phyloP scores from a whole-genome alignment of 306 rosid genomes.

The Cicer chorassanicum region DNA sequence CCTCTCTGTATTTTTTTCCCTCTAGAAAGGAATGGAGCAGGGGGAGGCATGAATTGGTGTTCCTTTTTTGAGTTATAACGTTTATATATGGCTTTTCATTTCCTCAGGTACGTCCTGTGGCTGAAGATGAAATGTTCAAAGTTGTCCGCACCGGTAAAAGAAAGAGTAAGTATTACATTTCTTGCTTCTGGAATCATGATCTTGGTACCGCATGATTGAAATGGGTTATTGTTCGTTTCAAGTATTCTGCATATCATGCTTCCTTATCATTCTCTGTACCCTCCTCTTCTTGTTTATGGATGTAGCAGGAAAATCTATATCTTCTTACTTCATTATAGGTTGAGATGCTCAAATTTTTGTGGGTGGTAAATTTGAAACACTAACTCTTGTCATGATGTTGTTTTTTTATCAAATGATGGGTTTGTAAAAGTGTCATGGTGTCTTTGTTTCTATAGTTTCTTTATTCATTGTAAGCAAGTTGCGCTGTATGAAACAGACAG shows the following conservation, averaged over 20 bases:
- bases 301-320: not conserved
- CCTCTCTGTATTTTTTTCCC: not conserved
- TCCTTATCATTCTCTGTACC: conserved; percentile 1
- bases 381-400: not conserved
- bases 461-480: not conserved
- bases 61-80: conserved; percentile 6
- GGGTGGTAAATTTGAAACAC: not conserved
- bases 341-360: conserved; percentile 6
- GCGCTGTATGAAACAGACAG: not conserved
- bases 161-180: conserved; percentile 63
- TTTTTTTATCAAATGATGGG: conserved; percentile 23
- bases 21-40: not conserved
- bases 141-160: conserved; percentile 88
- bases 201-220: not conserved
- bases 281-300: conserved; percentile 4
- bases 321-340: conserved; percentile 18
- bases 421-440: not conserved
- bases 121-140: conserved; percentile 97
- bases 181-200: not conserved
- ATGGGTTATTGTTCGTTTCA: not conserved
- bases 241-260: not conserved
- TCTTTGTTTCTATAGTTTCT: not conserved
- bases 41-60: not conserved
- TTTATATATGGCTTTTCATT: not conserved
- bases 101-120: conserved; percentile 88